These are phyloP conservation scores for Blastomyces percursus DNA, from an alignment of 2,329 filamentous ascomycete species.

Conservation along the genomic window DNA sequence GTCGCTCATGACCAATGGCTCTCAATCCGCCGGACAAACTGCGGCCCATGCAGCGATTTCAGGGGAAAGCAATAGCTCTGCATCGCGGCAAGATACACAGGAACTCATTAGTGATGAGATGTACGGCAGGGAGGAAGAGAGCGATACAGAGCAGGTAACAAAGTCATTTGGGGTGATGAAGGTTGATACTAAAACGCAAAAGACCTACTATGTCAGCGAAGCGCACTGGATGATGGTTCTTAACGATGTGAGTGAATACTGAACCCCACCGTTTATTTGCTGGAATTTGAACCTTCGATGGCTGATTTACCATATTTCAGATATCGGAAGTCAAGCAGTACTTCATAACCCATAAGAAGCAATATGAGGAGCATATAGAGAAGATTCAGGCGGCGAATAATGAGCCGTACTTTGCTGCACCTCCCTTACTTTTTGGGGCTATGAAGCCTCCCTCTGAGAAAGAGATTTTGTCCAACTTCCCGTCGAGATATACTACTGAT, in stretches of 20 bases:
- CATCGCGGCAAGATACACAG: conserved; percentile 28
- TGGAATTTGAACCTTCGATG: not conserved
- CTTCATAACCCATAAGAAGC: conserved; percentile 75
- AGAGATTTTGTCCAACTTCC: conserved; percentile 70
- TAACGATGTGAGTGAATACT: conserved; percentile 44
- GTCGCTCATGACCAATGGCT: conserved; percentile 84
- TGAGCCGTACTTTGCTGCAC: conserved; percentile 47
- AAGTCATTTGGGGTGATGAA: conserved; percentile 73
- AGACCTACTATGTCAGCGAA: conserved; percentile 70
- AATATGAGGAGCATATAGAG: conserved; percentile 70
- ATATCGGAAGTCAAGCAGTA: conserved; percentile 92
- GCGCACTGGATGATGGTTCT: conserved; percentile 75
- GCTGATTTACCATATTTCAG: conserved; percentile 26
- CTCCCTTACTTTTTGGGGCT: conserved; percentile 68
- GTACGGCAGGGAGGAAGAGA: conserved; percentile 51
- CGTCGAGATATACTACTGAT: conserved; percentile 70
- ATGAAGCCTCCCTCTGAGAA: conserved; percentile 56
- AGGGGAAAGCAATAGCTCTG: conserved; percentile 20
- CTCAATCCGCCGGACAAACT: conserved; percentile 48
- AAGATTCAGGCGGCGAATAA: conserved; percentile 50
- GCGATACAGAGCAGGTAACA: conserved; percentile 58
- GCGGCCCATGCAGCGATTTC: conserved; percentile 34
- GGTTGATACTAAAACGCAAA: conserved; percentile 62
- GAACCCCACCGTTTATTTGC: not conserved
- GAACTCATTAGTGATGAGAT: conserved; percentile 24